Conservation (phyloP, 768 basidiomycete species). For the Agaricus bisporus region DNA sequence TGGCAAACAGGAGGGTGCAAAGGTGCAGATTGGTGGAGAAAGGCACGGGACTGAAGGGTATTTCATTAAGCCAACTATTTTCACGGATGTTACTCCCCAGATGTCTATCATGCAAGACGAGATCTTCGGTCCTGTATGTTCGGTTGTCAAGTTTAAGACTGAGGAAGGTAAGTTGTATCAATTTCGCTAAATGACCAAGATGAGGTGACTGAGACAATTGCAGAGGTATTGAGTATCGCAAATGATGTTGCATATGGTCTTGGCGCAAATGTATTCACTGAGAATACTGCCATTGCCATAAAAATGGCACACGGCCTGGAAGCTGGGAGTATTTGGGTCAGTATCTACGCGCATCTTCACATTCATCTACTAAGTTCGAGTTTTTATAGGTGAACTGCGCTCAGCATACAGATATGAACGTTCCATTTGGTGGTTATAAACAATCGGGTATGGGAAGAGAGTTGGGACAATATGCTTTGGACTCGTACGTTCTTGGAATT, state of each 20-base stretch:
- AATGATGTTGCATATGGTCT: conserved; percentile 81
- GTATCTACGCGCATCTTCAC: conserved; percentile 31
- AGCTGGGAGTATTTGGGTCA: conserved; percentile 60
- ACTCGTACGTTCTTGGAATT: conserved; percentile 32
- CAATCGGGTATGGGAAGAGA: conserved; percentile 69
- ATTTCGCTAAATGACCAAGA: not conserved
- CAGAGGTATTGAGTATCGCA: conserved; percentile 50
- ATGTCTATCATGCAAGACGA: conserved; percentile 76
- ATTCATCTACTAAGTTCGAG: conserved; percentile 69
- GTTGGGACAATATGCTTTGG: conserved; percentile 58
- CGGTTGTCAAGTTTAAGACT: conserved; percentile 70
- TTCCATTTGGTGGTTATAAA: conserved; percentile 74
- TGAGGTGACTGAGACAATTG: not conserved
- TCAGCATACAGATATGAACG: conserved; percentile 36
- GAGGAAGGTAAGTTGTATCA: conserved; percentile 29
- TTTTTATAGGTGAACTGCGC: conserved; percentile 50
- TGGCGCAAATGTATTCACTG: conserved; percentile 71
- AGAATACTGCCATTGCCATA: conserved; percentile 62
- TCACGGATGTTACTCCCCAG: conserved; percentile 56
- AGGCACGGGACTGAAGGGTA: conserved; percentile 43
- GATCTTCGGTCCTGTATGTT: conserved; percentile 80
- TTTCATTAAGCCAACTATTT: conserved; percentile 74
- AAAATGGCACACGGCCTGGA: conserved; percentile 57
- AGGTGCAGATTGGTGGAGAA: conserved; percentile 58
- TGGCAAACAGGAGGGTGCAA: conserved; percentile 71